Evolutionary conservation across 345 rosid genomes (phyloP).

Genomic region (Salix caprea): DNA sequence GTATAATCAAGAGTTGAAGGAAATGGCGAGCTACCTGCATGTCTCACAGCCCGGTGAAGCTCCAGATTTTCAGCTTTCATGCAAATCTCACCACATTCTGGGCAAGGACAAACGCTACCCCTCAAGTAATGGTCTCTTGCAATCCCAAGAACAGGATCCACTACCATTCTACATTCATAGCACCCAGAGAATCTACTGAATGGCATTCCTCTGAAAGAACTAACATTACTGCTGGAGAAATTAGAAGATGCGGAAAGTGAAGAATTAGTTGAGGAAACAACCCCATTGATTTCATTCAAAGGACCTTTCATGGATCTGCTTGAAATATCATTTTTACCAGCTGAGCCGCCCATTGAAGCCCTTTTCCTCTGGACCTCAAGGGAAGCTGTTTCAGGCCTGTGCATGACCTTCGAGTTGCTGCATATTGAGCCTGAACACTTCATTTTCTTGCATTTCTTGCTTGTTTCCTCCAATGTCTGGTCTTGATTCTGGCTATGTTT

Average conservation of each 20-base stretch:
- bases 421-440: constrained; percentile 74
- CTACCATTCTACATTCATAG: constrained; percentile 73
- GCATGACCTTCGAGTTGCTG: constrained; percentile 66
- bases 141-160: constrained; percentile 63
- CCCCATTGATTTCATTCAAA: constrained; percentile 37
- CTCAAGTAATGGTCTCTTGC: constrained; percentile 54
- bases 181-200: constrained; percentile 72
- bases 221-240: constrained; percentile 20
- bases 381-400: constrained; percentile 39
- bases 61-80: constrained; percentile 58
- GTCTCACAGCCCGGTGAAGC: constrained; percentile 67
- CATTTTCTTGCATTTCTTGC: constrained; percentile 63
- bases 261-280: constrained; percentile 35
- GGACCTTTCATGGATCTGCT: constrained; percentile 58
- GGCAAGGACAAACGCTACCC: constrained; percentile 51
- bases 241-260: constrained; percentile 40
- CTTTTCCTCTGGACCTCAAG: constrained; percentile 46
- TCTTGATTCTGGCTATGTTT: constrained; percentile 4
- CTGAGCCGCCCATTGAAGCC: constrained; percentile 27
- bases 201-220: constrained; percentile 54
- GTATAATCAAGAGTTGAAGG: not conserved
- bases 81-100: constrained; percentile 70
- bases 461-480: constrained; percentile 28
- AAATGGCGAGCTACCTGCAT: constrained; percentile 47
- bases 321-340: constrained; percentile 20